Evolutionary conservation across 257 asterid species (phyloP).

Genomic region (Solanum clarkiae): DNA sequence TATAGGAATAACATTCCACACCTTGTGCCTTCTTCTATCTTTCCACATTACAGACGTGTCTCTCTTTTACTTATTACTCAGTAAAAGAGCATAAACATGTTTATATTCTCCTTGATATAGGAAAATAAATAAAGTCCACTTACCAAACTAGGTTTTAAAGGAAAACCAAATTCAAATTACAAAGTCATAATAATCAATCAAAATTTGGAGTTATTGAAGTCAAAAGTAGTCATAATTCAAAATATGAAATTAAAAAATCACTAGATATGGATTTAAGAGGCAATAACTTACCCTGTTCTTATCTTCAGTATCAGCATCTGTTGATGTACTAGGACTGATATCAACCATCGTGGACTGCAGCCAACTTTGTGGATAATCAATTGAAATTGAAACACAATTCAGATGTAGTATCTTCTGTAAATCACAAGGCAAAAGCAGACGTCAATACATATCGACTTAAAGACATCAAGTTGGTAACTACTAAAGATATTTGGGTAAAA

Average conservation of each 20-base stretch:
- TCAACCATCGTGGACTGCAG: background rate
- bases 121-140: background rate
- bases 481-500: background rate
- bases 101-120: background rate
- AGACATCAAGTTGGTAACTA: background rate
- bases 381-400: background rate
- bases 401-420: background rate
- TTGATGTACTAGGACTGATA: conserved; percentile 69
- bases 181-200: background rate
- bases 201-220: background rate
- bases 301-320: conserved; percentile 94
- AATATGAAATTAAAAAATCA: background rate
- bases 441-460: background rate
- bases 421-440: background rate
- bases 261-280: background rate
- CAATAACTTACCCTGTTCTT: conserved; percentile 40
- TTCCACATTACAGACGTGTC: background rate
- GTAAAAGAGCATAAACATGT: background rate
- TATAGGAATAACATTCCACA: background rate
- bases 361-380: background rate
- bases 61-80: background rate
- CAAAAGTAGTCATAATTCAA: background rate
- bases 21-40: background rate
- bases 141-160: background rate
- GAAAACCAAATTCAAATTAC: background rate